Evolutionary conservation across 129 eudicot genomes (phyloP).

Genomic region (Smallanthus sonchifolius): DNA sequence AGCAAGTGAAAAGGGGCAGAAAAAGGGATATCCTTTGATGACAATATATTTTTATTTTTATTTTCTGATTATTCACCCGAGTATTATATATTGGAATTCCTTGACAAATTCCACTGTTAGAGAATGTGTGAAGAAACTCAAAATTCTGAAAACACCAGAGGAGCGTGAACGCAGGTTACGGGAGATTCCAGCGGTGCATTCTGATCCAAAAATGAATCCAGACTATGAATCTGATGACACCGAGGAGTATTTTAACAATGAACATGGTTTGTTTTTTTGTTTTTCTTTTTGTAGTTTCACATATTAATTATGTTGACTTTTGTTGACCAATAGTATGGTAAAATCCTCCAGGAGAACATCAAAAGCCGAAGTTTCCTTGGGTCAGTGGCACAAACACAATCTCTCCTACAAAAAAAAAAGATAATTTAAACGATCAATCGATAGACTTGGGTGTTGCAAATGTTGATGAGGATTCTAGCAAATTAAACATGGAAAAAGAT

Average conservation of each 20-base stretch:
- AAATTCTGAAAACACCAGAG: conserved; percentile 79
- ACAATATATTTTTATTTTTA: background rate
- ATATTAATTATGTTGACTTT: background rate
- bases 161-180: conserved; percentile 77
- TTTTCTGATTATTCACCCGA: background rate
- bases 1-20: conserved; percentile 84
- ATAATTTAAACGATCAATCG: conserved; percentile 26
- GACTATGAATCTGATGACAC: conserved; percentile 73
- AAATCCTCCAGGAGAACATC: conserved; percentile 45
- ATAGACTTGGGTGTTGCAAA: conserved; percentile 26
- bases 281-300: background rate
- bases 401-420: conserved; percentile 38
- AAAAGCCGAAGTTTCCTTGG: conserved; percentile 41
- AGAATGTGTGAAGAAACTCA: conserved; percentile 70
- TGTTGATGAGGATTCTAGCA: conserved; percentile 38
- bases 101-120: conserved; percentile 75
- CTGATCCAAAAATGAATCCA: conserved; percentile 93
- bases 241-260: conserved; percentile 40
- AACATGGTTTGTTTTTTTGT: conserved; percentile 47
- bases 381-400: conserved; percentile 35
- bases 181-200: conserved; percentile 76
- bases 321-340: background rate
- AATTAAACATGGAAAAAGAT: conserved; percentile 32
- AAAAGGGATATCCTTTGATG: conserved; percentile 83
- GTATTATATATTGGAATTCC: conserved; percentile 30